Base-by-base conservation (phyloP, 2,329 filamentous ascomycete species). In the Microdochium trichocladiopsis region DNA sequence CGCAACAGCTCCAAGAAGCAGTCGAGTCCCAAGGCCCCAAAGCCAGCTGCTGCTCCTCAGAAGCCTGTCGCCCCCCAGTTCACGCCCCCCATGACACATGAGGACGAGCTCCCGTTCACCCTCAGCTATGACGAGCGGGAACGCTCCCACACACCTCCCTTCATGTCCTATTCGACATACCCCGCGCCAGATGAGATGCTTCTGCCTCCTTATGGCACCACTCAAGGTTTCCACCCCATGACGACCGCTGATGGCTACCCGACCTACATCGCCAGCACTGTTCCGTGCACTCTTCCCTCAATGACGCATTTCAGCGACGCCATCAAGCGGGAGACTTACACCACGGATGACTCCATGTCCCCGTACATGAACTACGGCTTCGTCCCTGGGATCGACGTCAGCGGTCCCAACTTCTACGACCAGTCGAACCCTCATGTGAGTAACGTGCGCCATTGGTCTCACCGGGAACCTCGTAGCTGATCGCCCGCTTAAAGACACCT, bases 361-460 rank as follows among this genome's bases (percentile, higher is more conserved):
- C 79, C 84, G 5, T 87, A 84, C 69, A 80, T 88, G 71, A 79
- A 74, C 71, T 90, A 89, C 67, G 74, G 77, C 58, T 85, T 83
- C 60, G 76, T 87, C 67, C 75, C 79, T 53, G 76, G 77, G 50
- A 79, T 88, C 65, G 84, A 88, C 60, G 79, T 87, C 60, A 77
- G 77, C 64, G 71, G 75, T 54, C 72, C 76, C 53, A 76, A 80
- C 60, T 74, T 79, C 24, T 90, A 88, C 74, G 81, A 87, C 66
- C 75, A 83, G 60, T 80, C 82, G 68, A 80, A 82, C 70, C 81
- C 85, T 78, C 86, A 88, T 82, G 87, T 91, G 85, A 86, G 83
- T 84, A 72, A 72, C 68, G 74, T 68, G 63, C 73, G 72, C 64
- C 65, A 69, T 63, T 63, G 66, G 61, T 67, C 68, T 67, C 65